Evolutionary conservation across 2,329 filamentous ascomycete species (phyloP), one percentile per base, ranked within the genome.

Genomic region (Cladosporium sp.): DNA sequence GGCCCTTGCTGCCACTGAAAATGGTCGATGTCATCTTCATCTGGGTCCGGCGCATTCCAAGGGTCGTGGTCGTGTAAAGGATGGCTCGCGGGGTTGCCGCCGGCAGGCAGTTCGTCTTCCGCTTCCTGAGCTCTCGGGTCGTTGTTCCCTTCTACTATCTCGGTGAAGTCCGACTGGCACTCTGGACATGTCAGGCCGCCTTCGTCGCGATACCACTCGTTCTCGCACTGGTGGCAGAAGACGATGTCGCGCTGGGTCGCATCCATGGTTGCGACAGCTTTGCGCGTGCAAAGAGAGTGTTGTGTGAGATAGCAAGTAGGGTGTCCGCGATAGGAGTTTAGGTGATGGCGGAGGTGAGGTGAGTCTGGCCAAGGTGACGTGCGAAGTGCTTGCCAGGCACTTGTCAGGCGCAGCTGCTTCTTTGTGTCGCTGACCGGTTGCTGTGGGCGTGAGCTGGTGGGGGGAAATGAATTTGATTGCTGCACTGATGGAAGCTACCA

Each of bases 171-270:
- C 44, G 88, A 88, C 4, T 84, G 76, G 76, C 95, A 99, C n/a
- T 81, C 78, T 18, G 93, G 92, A 75, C 95, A 99, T 18, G 80
- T 81, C 68, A 96, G 80, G 30, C 85, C 88, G 70, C 85, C 83
- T 69, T 90, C 85, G 67, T 92, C 87, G 67, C 87, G 83, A 74
- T 90, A 92, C 92, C 93, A 98, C 77, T 97, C 90, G 69, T 90
- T 81, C 62, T 85, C 78, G 80, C 95, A 98, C 67, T 85, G 81
- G 79, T 98, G 92, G 79, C 95, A 99, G 78, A 86, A 96, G 64
- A 97, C 89, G 70, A 94, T 87, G 75, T 96, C 91, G 34, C 64
- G 64, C 61, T 64, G 61, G 12, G 59, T 47, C 28, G 8, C 15
- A n/a, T 38, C 49, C 61, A 64, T 64, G 51, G 36, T 61, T 7